Percentiles rank a stretch among this genome's conserved stretches.
phyloP scores from a whole-genome alignment of 1,284 basidiomycete species.

The Mycosarcoma mackinlayi region DNA sequence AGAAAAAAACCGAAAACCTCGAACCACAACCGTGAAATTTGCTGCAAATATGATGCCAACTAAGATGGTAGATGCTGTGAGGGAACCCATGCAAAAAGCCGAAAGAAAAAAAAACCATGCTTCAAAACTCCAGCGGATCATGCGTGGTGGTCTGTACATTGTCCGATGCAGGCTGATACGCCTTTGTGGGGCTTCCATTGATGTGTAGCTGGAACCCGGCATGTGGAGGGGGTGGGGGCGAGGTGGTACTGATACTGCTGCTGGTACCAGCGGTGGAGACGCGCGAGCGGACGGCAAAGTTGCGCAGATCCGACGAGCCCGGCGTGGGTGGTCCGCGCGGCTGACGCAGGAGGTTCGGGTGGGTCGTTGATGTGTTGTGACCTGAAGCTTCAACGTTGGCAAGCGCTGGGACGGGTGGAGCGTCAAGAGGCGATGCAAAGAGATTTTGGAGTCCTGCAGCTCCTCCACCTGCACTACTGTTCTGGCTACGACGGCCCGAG shows the following conservation, averaged over 20 bases:
- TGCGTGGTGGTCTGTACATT: conserved; percentile 45
- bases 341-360: conserved; percentile 50
- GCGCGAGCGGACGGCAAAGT: conserved; percentile 53
- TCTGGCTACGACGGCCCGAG: conserved; percentile 67
- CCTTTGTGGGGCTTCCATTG: conserved; percentile 39
- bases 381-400: conserved; percentile 14
- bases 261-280: conserved; percentile 28
- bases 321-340: conserved; percentile 55
- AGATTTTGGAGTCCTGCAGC: conserved; percentile 55
- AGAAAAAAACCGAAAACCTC: neutral
- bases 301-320: conserved; percentile 37
- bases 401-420: conserved; percentile 52
- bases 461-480: conserved; percentile 48
- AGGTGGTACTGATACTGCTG: conserved; percentile 1
- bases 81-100: too few relatives aligned
- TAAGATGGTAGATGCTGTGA: too few relatives aligned
- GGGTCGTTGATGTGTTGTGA: conserved; percentile 23
- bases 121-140: conserved; percentile 47
- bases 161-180: conserved; percentile 7
- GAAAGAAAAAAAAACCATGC: too few relatives aligned
- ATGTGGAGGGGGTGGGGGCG: conserved; percentile 11
- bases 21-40: too few relatives aligned
- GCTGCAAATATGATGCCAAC: too few relatives aligned
- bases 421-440: conserved; percentile 61
- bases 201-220: conserved; percentile 31